Base-by-base conservation (phyloP, 768 basidiomycete species). In the Trametes meyenii region DNA sequence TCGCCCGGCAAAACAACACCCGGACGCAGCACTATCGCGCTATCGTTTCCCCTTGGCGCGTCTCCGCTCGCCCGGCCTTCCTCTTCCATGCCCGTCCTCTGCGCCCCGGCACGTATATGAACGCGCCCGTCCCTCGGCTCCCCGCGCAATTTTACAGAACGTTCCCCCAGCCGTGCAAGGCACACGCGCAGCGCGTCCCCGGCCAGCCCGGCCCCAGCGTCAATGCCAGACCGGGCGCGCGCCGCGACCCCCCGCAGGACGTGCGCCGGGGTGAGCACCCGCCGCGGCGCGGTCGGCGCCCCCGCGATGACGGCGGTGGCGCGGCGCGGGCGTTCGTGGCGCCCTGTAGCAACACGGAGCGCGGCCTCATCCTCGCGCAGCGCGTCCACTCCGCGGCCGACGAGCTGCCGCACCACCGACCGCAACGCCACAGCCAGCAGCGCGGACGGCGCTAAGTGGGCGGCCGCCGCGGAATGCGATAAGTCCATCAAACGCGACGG, bases 211-310 rank as follows among this genome's bases (percentile, higher is more conserved):
- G 36, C 36, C 6, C 51, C 23, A 36, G 36, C 36, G 40, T 33
- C 29, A 42, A 3, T 3, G 24, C 46, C 46, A 10, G 42, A 48
- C 33, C 39, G 39, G 46, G 63, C 67, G 40, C 50, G 55, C 24
- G 42, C 44, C 17, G 64, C 62, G 39, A 80, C 59, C 36, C 77
- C 79, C n/a, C 77, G 76, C 50, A 78, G 53, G 44, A 80, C 55
- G 59, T 80, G 79, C 35, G 73, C 67, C 2, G 78, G 79, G 0
- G 78, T 77, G 46, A 80, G 67, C 46, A 76, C 50, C 12, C 71
- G 54, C 65, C 42, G 61, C 65, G 70, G 44, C 36, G 19, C 48
- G 24, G 44, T 21, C 24, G 43, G 29, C 23, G 5, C 61, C 33
- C 50, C 58, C 33, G 60, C 55, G 69, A 56, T 29, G 70, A 66